Base-by-base conservation (phyloP, 2,329 filamentous ascomycete species). In the Cercospora citrullina region DNA sequence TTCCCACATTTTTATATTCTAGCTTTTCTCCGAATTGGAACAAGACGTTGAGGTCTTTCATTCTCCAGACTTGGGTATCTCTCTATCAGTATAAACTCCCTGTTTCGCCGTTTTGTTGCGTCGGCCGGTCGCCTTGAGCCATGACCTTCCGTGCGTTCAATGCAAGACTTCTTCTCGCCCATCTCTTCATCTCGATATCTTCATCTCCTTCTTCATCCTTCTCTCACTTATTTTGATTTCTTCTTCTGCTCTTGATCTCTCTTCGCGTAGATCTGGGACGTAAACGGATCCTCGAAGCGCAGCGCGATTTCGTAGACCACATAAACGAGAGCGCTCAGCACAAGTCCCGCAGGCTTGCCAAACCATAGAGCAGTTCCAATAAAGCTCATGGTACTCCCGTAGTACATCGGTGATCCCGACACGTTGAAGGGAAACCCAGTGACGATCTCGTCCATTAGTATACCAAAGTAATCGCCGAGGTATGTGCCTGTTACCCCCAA, bases 391-490 rank as follows among this genome's bases (percentile, higher is more conserved):
- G 94, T 95, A 70, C 90, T 93, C 67, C 95, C 95, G 83, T 93
- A 91, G 84, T 99, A 99, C 95, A 99, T 99, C 70, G 95, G 95
- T 63, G 93, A 91, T 72, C 89, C 87, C 64, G 90, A 94, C 69
- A 98, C 86, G 80, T 91, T 98, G 86, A 99, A 99, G 2, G 95
- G 95, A 79, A 99, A 99, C 14, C 92, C 91, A 12, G 93, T 96
- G 63, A 99, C 94, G 76, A 94, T 94, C 73, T 90, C 84, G 78
- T 98, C 94, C 93, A 97, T 96, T 72, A 99, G 85, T 79, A 98
- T 97, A 74, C 95, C 95, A 79, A 98, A 99, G 85, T 99, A 99
- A 84, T 99, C 95, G 74, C 95, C 95, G 39, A 99, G 85, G 79
- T 97, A 99, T 42, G 95, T 99, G 71, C 95, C 95, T 0, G 93